phyloP scores from a whole-genome alignment of 2,329 filamentous ascomycete species.

The Arthrobotrys sinensis region DNA sequence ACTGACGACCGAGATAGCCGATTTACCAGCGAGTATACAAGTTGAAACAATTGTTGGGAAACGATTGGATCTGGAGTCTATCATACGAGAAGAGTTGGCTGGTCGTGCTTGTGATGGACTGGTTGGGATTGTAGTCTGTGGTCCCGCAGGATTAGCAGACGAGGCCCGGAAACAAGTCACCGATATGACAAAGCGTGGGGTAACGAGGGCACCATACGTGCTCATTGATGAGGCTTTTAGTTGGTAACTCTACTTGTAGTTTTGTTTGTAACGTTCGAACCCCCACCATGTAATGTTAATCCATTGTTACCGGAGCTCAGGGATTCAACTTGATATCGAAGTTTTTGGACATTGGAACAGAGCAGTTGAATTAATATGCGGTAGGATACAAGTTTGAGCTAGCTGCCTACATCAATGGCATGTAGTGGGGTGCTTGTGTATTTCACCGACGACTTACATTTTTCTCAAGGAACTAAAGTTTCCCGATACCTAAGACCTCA shows the following conservation, averaged over 20 bases:
- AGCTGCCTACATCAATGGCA: too few species aligned
- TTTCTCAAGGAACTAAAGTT: too few species aligned
- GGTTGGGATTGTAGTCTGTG: slow-evolving; percentile 37
- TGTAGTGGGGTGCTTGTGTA: too few species aligned
- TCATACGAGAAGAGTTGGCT: slow-evolving; percentile 36
- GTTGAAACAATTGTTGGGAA: slow-evolving; percentile 25
- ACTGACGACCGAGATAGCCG: slow-evolving; percentile 23
- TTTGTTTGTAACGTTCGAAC: too few species aligned
- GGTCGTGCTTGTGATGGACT: not conserved
- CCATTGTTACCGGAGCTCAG: not conserved
- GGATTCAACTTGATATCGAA: too few species aligned
- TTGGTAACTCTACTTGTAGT: slow-evolving; percentile 18
- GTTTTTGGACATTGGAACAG: too few species aligned
- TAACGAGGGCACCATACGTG: slow-evolving; percentile 20
- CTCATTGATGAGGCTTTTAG: slow-evolving; percentile 48
- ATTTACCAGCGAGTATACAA: slow-evolving; percentile 32
- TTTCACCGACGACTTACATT: too few species aligned
- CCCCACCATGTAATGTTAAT: not conserved
- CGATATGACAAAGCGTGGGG: slow-evolving; percentile 24
- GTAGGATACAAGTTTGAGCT: too few species aligned
- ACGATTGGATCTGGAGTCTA: slow-evolving; percentile 30
- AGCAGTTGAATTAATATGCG: too few species aligned
- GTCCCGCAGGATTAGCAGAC: slow-evolving; percentile 39
- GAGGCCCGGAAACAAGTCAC: slow-evolving; percentile 35
- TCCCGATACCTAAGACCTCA: not conserved